Evolutionary conservation across 2,329 filamentous ascomycete species (phyloP).

Genomic region (Pyricularia pennisetigena): DNA sequence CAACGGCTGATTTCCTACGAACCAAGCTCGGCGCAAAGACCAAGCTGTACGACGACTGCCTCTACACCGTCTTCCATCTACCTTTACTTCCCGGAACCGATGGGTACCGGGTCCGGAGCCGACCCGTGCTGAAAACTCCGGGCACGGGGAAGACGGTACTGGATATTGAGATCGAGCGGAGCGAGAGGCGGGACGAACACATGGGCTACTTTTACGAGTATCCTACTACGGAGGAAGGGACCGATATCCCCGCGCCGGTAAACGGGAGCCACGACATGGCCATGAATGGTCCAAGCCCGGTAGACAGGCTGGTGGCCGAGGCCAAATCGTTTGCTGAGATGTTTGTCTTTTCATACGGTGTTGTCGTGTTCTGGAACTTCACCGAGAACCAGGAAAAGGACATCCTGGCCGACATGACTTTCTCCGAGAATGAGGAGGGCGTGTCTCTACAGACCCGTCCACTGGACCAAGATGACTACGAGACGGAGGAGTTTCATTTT

Average conservation of each 20-base stretch:
- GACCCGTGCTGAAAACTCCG: slow-evolving; percentile 83
- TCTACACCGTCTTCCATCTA: slow-evolving; percentile 91
- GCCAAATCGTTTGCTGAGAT: slow-evolving; percentile 82
- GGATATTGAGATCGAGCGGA: slow-evolving; percentile 92
- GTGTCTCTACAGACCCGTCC: slow-evolving; percentile 66
- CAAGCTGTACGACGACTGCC: slow-evolving; percentile 94
- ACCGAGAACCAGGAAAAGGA: slow-evolving; percentile 92
- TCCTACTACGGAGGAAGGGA: slow-evolving; percentile 17
- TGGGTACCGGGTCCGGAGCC: slow-evolving; percentile 80
- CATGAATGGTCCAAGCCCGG: slow-evolving; percentile 27
- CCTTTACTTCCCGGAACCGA: slow-evolving; percentile 78
- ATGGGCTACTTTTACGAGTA: slow-evolving; percentile 80
- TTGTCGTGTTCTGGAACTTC: slow-evolving; percentile 99
- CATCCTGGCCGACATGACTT: slow-evolving; percentile 87
- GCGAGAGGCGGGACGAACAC: slow-evolving; percentile 79
- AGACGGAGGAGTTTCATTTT: slow-evolving; percentile 97
- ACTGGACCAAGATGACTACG: slow-evolving; percentile 80
- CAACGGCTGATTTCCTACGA: slow-evolving; percentile 80
- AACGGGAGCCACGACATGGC: slow-evolving; percentile 10
- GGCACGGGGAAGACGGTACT: slow-evolving; percentile 82
- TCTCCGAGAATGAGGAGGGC: slow-evolving; percentile 60
- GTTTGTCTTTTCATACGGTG: slow-evolving; percentile 95
- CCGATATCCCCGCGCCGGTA: neutral
- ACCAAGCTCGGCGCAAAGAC: slow-evolving; percentile 84
- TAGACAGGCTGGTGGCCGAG: slow-evolving; percentile 55